Evolutionary conservation across 768 basidiomycete species (phyloP), one percentile per base, ranked within the genome.

Genomic region (Galerina marginata): DNA sequence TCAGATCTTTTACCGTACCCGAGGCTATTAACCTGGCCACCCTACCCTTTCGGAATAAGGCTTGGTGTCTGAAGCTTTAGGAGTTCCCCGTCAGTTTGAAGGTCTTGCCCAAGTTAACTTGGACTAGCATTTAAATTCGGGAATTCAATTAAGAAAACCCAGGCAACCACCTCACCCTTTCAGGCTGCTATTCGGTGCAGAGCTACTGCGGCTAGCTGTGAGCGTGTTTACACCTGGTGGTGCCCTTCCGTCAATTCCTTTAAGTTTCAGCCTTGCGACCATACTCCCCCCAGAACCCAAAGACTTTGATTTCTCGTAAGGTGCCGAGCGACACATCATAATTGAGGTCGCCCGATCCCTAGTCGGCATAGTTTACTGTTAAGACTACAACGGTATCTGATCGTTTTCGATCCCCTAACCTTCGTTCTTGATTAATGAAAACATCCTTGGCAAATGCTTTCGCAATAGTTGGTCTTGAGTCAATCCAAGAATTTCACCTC

Each of bases 231-330:
- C 74, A 74, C 76, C 86, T 87, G 84, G 86, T 88, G 86, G 87
- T 88, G 85, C 87, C 86, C 87, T 88, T 88, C 87, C 83, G 79
- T 87, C 85, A 89, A 88, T 88, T 89, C 86, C 86, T 87, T 86
- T 87, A 87, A 88, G 86, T 88, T 88, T 88, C 86, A 87, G 77
- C 77, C 74, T 77, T 78, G 75, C 76, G 71, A 79, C 76, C 76
- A 79, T 78, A 79, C 78, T 79, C 76, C 77, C 74, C 77, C 77
- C 75, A 76, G 77, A 91, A 89, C 88, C 89, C 88, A 89, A 90
- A 89, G 86, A 89, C 89, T 89, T 88, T 89, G 87, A 88, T 90
- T 90, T 89, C 88, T 87, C 82, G 83, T 86, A 88, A 88, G 87
- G 87, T 88, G 86, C 88, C 81, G 83, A 87, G 78, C 79, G 78